Conservation (phyloP, 2,329 filamentous ascomycete genomes). For the Berkeleyomyces basicola region DNA sequence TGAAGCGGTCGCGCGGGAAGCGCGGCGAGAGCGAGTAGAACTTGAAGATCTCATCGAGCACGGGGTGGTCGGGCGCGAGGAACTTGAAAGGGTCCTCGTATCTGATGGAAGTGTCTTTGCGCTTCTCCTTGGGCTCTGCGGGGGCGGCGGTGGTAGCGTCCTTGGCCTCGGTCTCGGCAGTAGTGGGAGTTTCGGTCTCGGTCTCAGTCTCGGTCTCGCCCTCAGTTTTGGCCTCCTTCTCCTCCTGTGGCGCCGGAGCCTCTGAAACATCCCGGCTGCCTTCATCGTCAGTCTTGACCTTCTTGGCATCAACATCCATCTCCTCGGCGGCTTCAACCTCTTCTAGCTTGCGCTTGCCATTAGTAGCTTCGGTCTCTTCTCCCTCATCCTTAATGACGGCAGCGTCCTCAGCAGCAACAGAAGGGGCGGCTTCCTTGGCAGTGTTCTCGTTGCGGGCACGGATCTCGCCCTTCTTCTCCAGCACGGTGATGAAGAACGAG, state of each 20-base stretch:
- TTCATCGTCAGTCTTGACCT: constrained; percentile 14
- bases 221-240: constrained; percentile 12
- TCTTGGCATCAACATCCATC: constrained; percentile 23
- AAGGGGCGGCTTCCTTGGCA: constrained; percentile 16
- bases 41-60: constrained; percentile 57
- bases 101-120: constrained; percentile 30
- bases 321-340: constrained; percentile 22
- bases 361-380: constrained; percentile 19
- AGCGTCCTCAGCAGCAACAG: neutral
- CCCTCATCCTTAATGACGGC: constrained; percentile 17
- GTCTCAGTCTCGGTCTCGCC: constrained; percentile 4
- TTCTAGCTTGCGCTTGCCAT: constrained; percentile 23
- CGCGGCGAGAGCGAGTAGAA: constrained; percentile 75
- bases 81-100: constrained; percentile 90
- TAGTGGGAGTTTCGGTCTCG: constrained; percentile 9
- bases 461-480: constrained; percentile 84
- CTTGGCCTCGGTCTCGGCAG: neutral
- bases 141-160: neutral
- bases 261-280: constrained; percentile 13
- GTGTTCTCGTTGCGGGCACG: constrained; percentile 52
- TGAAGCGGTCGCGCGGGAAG: constrained; percentile 82
- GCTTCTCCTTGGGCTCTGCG: constrained; percentile 7
- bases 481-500: constrained; percentile 89
- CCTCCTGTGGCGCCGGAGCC: constrained; percentile 9
- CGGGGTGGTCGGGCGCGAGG: constrained; percentile 54